A percentile compares a stretch with the other conserved stretches of the same genome.
phyloP scores from a whole-genome alignment of 164 flowering plant species.

The Paratinospora sagittata region DNA sequence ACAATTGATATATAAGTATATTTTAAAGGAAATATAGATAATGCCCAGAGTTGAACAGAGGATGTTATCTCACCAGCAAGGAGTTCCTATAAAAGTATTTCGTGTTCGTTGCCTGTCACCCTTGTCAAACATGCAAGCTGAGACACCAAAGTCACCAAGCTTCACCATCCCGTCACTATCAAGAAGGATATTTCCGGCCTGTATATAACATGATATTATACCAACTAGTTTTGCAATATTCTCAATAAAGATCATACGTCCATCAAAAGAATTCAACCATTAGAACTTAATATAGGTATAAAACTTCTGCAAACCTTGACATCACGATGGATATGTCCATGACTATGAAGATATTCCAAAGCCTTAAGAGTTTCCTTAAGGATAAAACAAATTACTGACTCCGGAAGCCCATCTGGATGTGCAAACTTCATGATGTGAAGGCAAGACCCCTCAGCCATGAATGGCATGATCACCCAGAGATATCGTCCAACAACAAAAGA shows the following conservation, averaged over 20 bases:
- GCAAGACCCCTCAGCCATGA: conserved; percentile 85
- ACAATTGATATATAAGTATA: not conserved
- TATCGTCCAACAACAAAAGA: conserved; percentile 70
- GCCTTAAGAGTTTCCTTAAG: conserved; percentile 25
- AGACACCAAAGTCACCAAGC: conserved; percentile 88
- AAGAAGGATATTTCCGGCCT: conserved; percentile 86
- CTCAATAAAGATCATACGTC: not conserved
- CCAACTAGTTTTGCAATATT: not conserved
- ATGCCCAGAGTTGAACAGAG: not conserved
- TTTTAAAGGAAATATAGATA: not conserved
- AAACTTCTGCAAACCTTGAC: conserved; percentile 21
- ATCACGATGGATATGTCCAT: conserved; percentile 31
- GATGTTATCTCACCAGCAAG: conserved; percentile 59
- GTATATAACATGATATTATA: conserved; percentile 12
- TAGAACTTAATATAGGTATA: not conserved
- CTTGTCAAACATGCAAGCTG: too few species aligned
- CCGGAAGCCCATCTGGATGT: conserved; percentile 25
- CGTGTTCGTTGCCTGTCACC: conserved; percentile 75
- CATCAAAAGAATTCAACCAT: not conserved
- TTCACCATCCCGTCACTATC: conserved; percentile 64
- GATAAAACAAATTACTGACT: conserved; percentile 19
- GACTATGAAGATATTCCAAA: conserved; percentile 27
- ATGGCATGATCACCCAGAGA: conserved; percentile 93
- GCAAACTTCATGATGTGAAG: conserved; percentile 82
- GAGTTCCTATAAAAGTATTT: conserved; percentile 91